phyloP scores from a whole-genome alignment of 108 stramenopile species.

The Phaeodactylum tricornutum region DNA sequence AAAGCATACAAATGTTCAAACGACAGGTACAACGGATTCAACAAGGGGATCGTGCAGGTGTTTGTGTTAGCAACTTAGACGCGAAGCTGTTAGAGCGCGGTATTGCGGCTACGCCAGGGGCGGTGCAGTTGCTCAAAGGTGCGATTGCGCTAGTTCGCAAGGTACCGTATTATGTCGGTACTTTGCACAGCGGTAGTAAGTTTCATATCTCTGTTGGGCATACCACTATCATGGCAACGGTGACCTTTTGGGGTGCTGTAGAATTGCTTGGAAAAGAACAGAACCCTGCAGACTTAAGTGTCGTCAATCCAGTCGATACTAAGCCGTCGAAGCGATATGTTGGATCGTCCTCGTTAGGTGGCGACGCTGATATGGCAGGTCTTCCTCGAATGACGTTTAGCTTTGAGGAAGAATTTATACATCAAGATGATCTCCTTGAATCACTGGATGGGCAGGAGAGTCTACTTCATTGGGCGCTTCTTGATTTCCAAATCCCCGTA shows the following conservation, averaged over 20 bases:
- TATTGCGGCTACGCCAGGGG: conserved; percentile 76
- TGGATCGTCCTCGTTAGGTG: conserved; percentile 59
- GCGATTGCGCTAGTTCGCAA: conserved; percentile 87
- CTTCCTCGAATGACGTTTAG: conserved; percentile 65
- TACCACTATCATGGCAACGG: conserved; percentile 92
- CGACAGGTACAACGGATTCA: conserved; percentile 53
- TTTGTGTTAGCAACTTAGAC: conserved; percentile 91
- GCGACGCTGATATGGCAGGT: conserved; percentile 64
- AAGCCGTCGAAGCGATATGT: conserved; percentile 6
- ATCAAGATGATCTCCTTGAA: conserved; percentile 72
- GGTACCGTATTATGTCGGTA: conserved; percentile 63
- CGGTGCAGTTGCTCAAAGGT: conserved; percentile 59
- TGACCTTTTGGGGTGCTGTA: conserved; percentile 91
- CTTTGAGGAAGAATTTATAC: conserved; percentile 67
- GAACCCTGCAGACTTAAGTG: conserved; percentile 1
- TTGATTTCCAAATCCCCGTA: conserved; percentile 86
- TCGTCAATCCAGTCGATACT: conserved; percentile 1
- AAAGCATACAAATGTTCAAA: conserved; percentile 96
- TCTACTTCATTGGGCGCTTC: conserved; percentile 86
- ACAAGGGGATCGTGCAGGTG: conserved; percentile 95
- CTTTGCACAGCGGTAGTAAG: conserved; percentile 46
- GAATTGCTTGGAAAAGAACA: conserved; percentile 39
- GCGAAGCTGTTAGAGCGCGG: conserved; percentile 88
- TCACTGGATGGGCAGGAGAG: conserved; percentile 18
- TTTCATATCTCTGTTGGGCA: conserved; percentile 96